phyloP scores from a whole-genome alignment of 2,329 filamentous ascomycete genomes.

The Orbilia javanica region DNA sequence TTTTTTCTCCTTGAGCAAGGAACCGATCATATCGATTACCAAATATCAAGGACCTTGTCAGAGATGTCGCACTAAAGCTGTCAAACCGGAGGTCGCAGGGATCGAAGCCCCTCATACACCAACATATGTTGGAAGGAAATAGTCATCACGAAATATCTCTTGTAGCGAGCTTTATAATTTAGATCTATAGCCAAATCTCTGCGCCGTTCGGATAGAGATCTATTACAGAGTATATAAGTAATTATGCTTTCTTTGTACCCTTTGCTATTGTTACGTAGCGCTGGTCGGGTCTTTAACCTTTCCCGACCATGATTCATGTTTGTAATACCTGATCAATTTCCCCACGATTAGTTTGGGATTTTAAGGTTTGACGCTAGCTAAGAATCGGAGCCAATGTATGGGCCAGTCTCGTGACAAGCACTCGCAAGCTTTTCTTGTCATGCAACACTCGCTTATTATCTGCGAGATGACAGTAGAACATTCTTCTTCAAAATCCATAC shows the following conservation, averaged over 20 bases:
- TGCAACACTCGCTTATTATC: conserved; percentile 8
- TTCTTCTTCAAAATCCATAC: not conserved
- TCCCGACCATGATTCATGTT: not conserved
- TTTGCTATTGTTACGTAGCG: not conserved
- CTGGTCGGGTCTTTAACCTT: not conserved
- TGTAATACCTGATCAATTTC: not conserved
- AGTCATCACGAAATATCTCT: no score
- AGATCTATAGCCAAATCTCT: no score
- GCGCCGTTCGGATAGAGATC: no score
- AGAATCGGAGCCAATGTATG: not conserved
- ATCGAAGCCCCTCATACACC: no score
- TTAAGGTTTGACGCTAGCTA: conserved; percentile 19
- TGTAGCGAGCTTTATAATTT: no score
- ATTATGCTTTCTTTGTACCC: not conserved
- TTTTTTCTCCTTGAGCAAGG: not conserved
- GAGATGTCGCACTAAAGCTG: not conserved
- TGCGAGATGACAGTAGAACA: not conserved
- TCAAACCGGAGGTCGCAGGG: not conserved
- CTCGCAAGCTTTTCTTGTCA: conserved; percentile 12
- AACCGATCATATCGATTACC: conserved; percentile 23
- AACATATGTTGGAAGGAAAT: no score
- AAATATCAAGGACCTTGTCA: conserved; percentile 21
- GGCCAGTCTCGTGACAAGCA: conserved; percentile 7
- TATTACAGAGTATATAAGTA: no score
- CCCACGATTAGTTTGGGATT: conserved; percentile 1